These are phyloP conservation scores for Megacollybia platyphylla DNA, from an alignment of 1,284 basidiomycete species.

Conservation along the genomic window DNA sequence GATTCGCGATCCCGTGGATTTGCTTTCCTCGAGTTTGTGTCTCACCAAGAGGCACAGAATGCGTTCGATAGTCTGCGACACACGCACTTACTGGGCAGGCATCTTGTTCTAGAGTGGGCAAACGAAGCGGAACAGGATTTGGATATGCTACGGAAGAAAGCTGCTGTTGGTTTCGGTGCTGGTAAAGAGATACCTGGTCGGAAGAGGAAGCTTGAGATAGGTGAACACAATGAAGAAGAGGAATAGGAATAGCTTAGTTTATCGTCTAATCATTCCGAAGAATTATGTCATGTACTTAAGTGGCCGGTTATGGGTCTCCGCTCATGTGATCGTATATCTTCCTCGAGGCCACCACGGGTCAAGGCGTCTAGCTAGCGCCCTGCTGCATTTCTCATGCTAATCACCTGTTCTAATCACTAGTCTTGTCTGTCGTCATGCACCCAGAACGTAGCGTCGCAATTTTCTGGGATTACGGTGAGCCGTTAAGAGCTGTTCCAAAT, in stretches of 20 bases:
- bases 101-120: constrained; percentile 92
- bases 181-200: constrained; percentile 56
- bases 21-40: constrained; percentile 90
- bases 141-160: constrained; percentile 67
- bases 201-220: constrained; percentile 49
- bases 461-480: constrained; percentile 53
- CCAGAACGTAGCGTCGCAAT: constrained; percentile 30
- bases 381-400: too few species aligned
- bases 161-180: constrained; percentile 59
- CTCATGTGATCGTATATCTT: too few species aligned
- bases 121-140: constrained; percentile 69
- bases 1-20: constrained; percentile 84
- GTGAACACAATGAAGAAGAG: background rate
- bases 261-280: too few species aligned
- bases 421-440: constrained; percentile 13
- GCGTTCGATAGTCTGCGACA: constrained; percentile 79
- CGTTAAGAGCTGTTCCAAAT: background rate
- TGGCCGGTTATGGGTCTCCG: too few species aligned
- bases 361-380: too few species aligned
- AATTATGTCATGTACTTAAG: too few species aligned
- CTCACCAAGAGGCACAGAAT: constrained; percentile 77
- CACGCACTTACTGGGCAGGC: constrained; percentile 91
- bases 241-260: too few species aligned
- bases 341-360: too few species aligned
- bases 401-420: too few species aligned